phyloP scores from a whole-genome alignment of 495 filamentous ascomycete genomes.

The Pyrenopolyporus hunteri region DNA sequence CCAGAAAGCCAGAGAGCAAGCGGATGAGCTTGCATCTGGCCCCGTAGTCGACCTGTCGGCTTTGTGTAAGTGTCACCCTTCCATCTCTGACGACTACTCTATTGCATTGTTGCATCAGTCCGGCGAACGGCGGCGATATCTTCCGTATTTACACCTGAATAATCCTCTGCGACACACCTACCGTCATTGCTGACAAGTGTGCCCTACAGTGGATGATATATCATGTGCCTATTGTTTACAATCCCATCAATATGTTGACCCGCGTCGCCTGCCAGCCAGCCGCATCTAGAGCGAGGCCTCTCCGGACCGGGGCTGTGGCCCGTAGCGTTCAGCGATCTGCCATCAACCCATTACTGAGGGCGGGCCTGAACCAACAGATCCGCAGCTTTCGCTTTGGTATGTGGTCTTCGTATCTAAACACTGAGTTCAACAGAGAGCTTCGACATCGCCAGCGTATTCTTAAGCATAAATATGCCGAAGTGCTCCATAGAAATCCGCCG shows the following conservation, averaged over 20 bases:
- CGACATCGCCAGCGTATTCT: constrained; percentile 46
- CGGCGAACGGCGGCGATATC: constrained; percentile 12
- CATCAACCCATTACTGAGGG: constrained; percentile 18
- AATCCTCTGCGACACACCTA: neutral
- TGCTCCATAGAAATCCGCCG: constrained; percentile 42
- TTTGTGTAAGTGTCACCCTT: constrained; percentile 24
- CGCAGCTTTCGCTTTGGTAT: constrained; percentile 54
- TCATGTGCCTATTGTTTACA: constrained; percentile 18
- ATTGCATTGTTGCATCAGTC: constrained; percentile 5
- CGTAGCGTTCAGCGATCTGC: constrained; percentile 25
- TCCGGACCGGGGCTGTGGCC: constrained; percentile 29
- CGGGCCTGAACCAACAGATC: constrained; percentile 44
- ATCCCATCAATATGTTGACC: constrained; percentile 46
- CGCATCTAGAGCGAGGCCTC: constrained; percentile 42
- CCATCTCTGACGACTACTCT: neutral
- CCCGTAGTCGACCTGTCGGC: constrained; percentile 18
- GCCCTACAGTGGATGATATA: constrained; percentile 8
- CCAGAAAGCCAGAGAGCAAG: too few relatives aligned
- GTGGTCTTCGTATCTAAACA: constrained; percentile 51
- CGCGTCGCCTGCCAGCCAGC: constrained; percentile 33
- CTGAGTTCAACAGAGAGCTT: constrained; percentile 45
- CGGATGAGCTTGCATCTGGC: constrained; percentile 13
- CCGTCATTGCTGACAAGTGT: constrained; percentile 6
- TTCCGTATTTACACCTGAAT: neutral
- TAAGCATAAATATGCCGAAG: constrained; percentile 51